These are phyloP conservation scores for Cudoniella acicularis DNA, from an alignment of 495 filamentous ascomycete species.

Conservation along the genomic window DNA sequence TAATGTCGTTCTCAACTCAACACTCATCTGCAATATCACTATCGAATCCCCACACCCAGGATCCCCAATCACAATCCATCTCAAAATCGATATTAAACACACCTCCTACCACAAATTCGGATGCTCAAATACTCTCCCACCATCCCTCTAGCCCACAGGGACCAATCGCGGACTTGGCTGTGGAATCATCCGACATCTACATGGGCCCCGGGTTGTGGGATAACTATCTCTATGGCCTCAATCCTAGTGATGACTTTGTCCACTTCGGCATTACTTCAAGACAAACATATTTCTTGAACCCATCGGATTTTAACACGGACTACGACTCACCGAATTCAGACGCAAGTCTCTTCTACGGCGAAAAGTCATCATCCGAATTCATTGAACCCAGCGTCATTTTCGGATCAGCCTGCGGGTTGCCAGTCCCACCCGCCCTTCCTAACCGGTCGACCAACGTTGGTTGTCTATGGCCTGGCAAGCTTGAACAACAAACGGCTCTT, in stretches of 20 bases:
- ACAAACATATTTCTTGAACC: constrained; percentile 35
- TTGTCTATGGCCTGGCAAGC: constrained; percentile 83
- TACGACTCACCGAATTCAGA: constrained; percentile 50
- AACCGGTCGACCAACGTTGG: constrained; percentile 55
- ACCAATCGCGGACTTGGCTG: constrained; percentile 64
- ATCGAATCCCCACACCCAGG: constrained; percentile 31
- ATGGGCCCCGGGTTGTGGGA: constrained; percentile 46
- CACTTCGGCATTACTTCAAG: constrained; percentile 55
- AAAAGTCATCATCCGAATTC: constrained; percentile 42
- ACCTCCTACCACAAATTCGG: constrained; percentile 34
- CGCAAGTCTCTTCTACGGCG: constrained; percentile 43
- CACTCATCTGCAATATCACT: constrained; percentile 24
- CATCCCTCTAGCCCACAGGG: constrained; percentile 84
- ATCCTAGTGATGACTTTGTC: constrained; percentile 44
- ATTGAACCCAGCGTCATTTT: constrained; percentile 70
- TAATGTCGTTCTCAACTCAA: constrained; percentile 17
- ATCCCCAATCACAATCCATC: constrained; percentile 27
- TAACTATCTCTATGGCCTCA: constrained; percentile 49
- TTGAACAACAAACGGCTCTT: constrained; percentile 81
- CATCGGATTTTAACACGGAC: constrained; percentile 61
- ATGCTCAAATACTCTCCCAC: constrained; percentile 60
- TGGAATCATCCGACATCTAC: constrained; percentile 54
- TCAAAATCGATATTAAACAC: constrained; percentile 26
- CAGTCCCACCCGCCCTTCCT: constrained; percentile 29
- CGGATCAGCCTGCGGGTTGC: constrained; percentile 40